Evolutionary conservation across 179 eudicot species (phyloP), one percentile per base, ranked within the genome.

Genomic region (Camellia oleifera): DNA sequence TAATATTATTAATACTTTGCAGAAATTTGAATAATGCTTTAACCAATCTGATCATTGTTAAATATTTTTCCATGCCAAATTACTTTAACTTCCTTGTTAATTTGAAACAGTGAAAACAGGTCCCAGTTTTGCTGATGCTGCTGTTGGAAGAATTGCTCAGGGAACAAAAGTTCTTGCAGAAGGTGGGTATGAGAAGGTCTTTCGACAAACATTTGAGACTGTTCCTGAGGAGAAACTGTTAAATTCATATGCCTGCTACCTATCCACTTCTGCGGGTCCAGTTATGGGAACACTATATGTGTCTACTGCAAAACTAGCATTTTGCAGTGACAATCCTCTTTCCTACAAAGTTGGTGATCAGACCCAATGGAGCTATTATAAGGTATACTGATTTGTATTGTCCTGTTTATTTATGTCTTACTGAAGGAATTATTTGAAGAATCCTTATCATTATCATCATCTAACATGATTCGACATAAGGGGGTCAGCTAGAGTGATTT

Each of bases 181-280:
- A 84, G 98, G 98, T 73, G 98, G 98, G 66, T 92, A 93, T 82
- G 98, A 93, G 75, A 93, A 91, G 79, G 83, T 93, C 40, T 93
- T 93, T 61, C 89, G 85, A 44, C 92, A 92, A 80, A 85, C 98
- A 65, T 93, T 92, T 84, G 97, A 92, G 56, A 92, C 92, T 70
- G 90, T 84, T 68, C 92, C 98, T 32, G 98, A 87, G 74, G 98
- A 93, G 83, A 74, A 85, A 76, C 89, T 93, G 42, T 83, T 89
- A 85, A 88, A 88, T 68, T 82, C 88, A 15, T 93, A 86, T 75
- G 97, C 97, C 18, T 93, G 98, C 80, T 93, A 93, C 85, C 81
- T 93, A 80, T 93, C 98, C 75, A 93, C 98, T 69, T 93, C 97
- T 75, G 97, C 96, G 77, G 98, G 98, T 77, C 98, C 98, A 50